phyloP scores from a whole-genome alignment of 345 rosid genomes.

The Arabis alpina region DNA sequence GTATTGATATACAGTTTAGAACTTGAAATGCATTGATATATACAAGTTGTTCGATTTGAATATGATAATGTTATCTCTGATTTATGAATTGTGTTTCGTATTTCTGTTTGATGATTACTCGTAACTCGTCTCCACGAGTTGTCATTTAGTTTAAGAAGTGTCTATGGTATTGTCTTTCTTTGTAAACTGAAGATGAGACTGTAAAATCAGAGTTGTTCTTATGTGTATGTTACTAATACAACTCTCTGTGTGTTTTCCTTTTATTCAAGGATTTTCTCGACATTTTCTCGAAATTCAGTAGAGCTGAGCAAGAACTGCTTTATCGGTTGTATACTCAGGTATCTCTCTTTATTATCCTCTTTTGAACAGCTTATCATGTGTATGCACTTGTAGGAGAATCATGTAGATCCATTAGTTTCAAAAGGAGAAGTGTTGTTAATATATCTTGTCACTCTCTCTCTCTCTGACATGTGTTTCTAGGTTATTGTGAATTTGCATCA shows the following conservation, averaged over 20 bases:
- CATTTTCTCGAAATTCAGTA: slow-evolving; percentile 57
- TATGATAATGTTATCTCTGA: too few relatives aligned
- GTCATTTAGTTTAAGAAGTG: neutral
- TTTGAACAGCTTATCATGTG: neutral
- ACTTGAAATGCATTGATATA: neutral
- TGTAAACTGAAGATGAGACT: neutral
- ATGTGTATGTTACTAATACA: neutral
- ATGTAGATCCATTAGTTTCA: neutral
- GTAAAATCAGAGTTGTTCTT: neutral
- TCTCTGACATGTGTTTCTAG: slow-evolving; percentile 49
- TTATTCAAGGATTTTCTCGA: slow-evolving; percentile 51
- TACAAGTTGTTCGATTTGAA: too few relatives aligned
- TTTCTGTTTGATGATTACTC: neutral
- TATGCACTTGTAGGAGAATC: neutral
- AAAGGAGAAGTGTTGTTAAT: neutral
- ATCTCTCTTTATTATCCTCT: neutral
- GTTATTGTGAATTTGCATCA: slow-evolving; percentile 72
- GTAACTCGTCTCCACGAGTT: neutral
- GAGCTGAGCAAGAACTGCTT: slow-evolving; percentile 54
- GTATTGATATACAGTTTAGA: too few relatives aligned
- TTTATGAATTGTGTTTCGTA: neutral
- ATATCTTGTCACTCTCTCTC: neutral
- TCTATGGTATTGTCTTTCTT: slow-evolving; percentile 1
- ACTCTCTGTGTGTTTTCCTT: neutral
- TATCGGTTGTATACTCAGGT: slow-evolving; percentile 63